Evolutionary conservation across 2,329 filamentous ascomycete species (phyloP).

Genomic region (Cladorrhinum sp.): DNA sequence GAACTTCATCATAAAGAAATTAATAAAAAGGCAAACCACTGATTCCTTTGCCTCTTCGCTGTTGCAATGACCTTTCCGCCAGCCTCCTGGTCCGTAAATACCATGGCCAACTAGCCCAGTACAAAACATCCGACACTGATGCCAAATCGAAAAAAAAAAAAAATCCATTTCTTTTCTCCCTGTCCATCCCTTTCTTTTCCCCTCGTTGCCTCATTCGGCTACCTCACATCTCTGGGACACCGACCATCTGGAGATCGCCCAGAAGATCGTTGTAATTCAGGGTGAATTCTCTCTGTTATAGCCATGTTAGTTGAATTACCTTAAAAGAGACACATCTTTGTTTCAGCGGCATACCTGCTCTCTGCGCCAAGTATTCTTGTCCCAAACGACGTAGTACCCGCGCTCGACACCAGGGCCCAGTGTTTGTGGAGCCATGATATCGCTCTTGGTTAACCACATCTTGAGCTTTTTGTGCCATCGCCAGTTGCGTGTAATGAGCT

Average conservation of each 20-base stretch:
- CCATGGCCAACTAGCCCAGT: neutral
- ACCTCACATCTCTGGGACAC: neutral
- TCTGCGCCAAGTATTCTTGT: constrained; percentile 59
- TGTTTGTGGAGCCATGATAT: constrained; percentile 60
- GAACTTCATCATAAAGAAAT: neutral
- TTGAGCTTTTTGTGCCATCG: constrained; percentile 66
- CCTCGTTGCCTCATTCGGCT: neutral
- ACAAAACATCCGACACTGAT: neutral
- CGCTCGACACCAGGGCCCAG: constrained; percentile 58
- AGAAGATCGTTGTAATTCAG: constrained; percentile 59
- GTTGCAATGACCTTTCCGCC: neutral
- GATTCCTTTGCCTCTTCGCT: neutral
- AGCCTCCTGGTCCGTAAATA: neutral
- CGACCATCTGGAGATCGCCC: neutral
- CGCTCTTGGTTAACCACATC: constrained; percentile 66
- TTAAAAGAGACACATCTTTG: neutral
- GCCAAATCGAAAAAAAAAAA: no score
- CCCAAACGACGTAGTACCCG: constrained; percentile 66
- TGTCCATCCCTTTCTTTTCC: neutral
- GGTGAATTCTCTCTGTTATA: constrained; percentile 54
- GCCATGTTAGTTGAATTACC: constrained; percentile 22
- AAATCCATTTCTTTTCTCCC: no score
- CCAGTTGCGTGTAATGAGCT: constrained; percentile 64
- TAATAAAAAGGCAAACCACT: neutral
- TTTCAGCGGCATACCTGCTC: constrained; percentile 51